Evolutionary conservation across 306 rosid genomes (phyloP), one percentile per base, ranked within the genome.

Genomic region (Gastrolobium bilobum): DNA sequence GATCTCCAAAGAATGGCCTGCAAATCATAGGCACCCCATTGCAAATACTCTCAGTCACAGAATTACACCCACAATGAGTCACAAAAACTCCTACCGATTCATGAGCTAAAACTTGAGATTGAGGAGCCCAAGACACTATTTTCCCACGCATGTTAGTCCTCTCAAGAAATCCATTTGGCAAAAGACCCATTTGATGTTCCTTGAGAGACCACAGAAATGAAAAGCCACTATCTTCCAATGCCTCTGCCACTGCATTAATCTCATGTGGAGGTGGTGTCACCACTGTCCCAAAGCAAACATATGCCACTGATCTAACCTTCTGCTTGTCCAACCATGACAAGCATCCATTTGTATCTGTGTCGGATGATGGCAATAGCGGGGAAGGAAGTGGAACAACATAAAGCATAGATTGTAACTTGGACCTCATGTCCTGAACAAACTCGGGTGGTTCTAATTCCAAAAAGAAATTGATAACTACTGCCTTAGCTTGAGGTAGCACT

Each of bases 1-100:
- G 84, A 51, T 88, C 91, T 7, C 82, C 89, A 42, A 74, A 80
- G 56, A 85, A 83, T 0, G 89, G 89, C 82, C 87, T 57, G 51
- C 86, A 77, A 7, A 87, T 85, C 84, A 88, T 68, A 1, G 92
- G 92, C 4, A 83, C 83, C 31, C 84, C 87, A 56, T 15, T 68
- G 0, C 42, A 64, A 31, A 84, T 10, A 58, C 87, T 39, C 53
- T 88, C 87, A 20, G 0, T 48, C 31, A 86, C 84, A 0, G 90
- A 83, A 73, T 63, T 84, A 52, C 46, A 7, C 7, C 87, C 86
- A 50, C 88, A 59, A 6, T 88, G 88, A 0, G 90, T 79, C 71
- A 86, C 79, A 73, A 78, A 81, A 5, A 88, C 81, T 14, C 81
- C 81, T 0, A 62, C n/a, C 2, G 88, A 79, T 26, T 10, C 53